Evolutionary conservation across 2,329 filamentous ascomycete genomes (phyloP).

Genomic region (Colletotrichum spaethianum): DNA sequence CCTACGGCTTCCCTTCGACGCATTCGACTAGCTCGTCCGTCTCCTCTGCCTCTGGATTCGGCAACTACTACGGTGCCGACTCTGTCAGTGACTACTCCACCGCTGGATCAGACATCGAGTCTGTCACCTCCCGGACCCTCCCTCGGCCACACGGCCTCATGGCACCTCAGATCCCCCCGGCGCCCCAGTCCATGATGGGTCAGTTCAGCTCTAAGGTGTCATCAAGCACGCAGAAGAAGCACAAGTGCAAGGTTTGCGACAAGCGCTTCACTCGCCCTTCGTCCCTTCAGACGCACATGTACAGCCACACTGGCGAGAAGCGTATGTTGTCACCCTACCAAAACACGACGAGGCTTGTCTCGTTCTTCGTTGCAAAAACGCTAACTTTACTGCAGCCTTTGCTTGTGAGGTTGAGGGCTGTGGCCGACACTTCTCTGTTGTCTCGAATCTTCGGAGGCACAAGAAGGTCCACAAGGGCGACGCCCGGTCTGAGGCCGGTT

Average conservation of each 20-base stretch:
- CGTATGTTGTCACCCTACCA: constrained; percentile 73
- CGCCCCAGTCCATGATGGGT: constrained; percentile 97
- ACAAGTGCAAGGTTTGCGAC: constrained; percentile 99
- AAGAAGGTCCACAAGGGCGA: constrained; percentile 95
- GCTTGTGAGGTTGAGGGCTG: constrained; percentile 95
- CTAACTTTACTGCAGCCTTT: constrained; percentile 74
- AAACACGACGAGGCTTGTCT: neutral
- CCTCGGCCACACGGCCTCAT: constrained; percentile 80
- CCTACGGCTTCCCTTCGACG: constrained; percentile 90
- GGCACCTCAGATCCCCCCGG: constrained; percentile 78
- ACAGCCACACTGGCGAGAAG: constrained; percentile 98
- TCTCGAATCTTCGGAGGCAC: constrained; percentile 94
- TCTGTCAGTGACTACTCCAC: constrained; percentile 96
- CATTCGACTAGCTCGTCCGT: constrained; percentile 92
- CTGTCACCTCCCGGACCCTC: constrained; percentile 84
- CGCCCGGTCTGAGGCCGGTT: constrained; percentile 72
- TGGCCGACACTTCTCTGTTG: constrained; percentile 95
- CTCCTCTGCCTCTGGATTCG: constrained; percentile 91
- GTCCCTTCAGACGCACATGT: constrained; percentile 97
- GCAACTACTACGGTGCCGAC: constrained; percentile 86
- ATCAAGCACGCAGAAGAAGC: constrained; percentile 97
- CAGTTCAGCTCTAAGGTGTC: constrained; percentile 98
- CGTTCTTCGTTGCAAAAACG: neutral
- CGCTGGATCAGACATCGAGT: constrained; percentile 87
- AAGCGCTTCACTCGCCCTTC: constrained; percentile 97